Conservation (phyloP, 345 rosid genomes). For the Lepidium aucheri region DNA sequence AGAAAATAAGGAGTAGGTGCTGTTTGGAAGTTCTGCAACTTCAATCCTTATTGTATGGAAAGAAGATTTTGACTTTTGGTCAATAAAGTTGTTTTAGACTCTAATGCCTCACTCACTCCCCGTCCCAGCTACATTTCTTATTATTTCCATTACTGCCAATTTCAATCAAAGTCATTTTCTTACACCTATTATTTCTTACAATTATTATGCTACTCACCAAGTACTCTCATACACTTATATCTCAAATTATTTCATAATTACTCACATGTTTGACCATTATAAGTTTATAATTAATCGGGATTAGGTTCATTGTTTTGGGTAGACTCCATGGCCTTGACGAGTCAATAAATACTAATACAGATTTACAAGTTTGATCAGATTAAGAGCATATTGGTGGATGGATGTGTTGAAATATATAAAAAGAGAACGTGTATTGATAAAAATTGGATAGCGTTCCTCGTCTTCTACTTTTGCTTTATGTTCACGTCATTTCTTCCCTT, state of each 20-base stretch:
- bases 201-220: conserved; percentile 15
- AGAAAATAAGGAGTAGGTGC: conserved; percentile 23
- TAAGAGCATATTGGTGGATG: no score
- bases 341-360: background rate
- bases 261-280: background rate
- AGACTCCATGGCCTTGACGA: conserved; percentile 12
- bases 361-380: background rate
- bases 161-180: conserved; percentile 16
- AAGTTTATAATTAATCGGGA: background rate
- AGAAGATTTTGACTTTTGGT: conserved; percentile 18
- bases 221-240: conserved; percentile 6
- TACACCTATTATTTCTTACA: conserved; percentile 7
- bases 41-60: conserved; percentile 15
- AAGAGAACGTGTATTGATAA: conserved; percentile 3
- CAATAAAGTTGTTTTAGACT: conserved; percentile 17
- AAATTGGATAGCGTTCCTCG: conserved; percentile 17
- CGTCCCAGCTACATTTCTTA: conserved; percentile 13
- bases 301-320: background rate
- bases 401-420: no score
- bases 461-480: conserved; percentile 17
- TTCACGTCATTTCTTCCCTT: conserved; percentile 15
- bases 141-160: conserved; percentile 17
- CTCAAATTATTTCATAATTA: background rate
- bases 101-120: background rate
- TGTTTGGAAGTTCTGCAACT: conserved; percentile 4